These are phyloP conservation scores for Mycena pura DNA, from an alignment of 768 basidiomycete genomes.

Conservation along the genomic window DNA sequence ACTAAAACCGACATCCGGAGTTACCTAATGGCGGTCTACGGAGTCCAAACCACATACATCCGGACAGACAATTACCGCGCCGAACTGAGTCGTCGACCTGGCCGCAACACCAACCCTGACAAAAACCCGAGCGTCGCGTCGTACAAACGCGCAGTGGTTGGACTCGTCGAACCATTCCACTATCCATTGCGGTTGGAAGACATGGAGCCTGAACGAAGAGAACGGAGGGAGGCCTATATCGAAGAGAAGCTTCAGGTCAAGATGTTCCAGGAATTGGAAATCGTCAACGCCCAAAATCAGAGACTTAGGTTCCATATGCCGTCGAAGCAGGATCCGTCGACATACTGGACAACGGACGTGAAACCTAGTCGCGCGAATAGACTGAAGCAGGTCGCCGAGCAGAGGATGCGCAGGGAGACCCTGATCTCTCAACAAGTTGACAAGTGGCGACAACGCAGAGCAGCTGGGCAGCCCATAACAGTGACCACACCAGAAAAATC, in stretches of 20 bases:
- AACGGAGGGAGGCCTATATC: conserved; percentile 64
- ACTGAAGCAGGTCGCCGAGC: conserved; percentile 18
- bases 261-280: conserved; percentile 41
- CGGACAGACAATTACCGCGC: conserved; percentile 92
- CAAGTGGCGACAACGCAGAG: conserved; percentile 22
- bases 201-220: conserved; percentile 64
- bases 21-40: conserved; percentile 85
- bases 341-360: conserved; percentile 24
- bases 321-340: conserved; percentile 24
- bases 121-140: conserved; percentile 44
- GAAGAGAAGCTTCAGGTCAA: conserved; percentile 65
- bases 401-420: conserved; percentile 12
- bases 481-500: not conserved
- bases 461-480: conserved; percentile 13
- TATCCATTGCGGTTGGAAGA: conserved; percentile 85
- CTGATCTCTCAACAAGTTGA: conserved; percentile 16
- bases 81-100: conserved; percentile 46
- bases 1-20: conserved; percentile 93
- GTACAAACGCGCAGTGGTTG: conserved; percentile 93
- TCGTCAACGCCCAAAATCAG: conserved; percentile 43
- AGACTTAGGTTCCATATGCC: conserved; percentile 46
- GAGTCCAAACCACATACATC: conserved; percentile 89
- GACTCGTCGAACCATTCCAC: conserved; percentile 92
- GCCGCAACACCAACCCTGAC: conserved; percentile 42
- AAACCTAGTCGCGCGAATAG: conserved; percentile 21